Evolutionary conservation across 495 filamentous ascomycete species (phyloP).

Genomic region (Amniculicola lignicola): DNA sequence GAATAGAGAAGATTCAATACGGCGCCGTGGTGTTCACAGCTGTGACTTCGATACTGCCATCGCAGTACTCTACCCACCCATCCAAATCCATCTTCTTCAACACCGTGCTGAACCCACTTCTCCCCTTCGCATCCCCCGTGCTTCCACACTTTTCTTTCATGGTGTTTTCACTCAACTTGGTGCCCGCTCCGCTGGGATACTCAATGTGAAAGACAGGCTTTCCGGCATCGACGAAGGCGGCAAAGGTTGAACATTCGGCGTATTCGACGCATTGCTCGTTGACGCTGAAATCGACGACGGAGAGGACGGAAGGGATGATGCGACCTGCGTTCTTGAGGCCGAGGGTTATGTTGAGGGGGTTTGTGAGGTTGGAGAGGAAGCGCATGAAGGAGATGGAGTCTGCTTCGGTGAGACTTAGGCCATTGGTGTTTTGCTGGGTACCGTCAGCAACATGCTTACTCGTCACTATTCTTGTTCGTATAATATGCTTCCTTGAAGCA

Average conservation of each 20-base stretch:
- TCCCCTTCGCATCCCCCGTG: constrained; percentile 43
- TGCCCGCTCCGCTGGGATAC: constrained; percentile 45
- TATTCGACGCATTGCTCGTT: constrained; percentile 70
- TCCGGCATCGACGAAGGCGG: constrained; percentile 53
- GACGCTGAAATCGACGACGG: constrained; percentile 62
- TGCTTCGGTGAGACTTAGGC: constrained; percentile 52
- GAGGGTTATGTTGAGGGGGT: constrained; percentile 49
- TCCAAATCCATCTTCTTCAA: constrained; percentile 63
- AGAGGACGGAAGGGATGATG: constrained; percentile 56
- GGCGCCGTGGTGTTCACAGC: constrained; percentile 17
- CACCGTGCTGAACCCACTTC: constrained; percentile 57
- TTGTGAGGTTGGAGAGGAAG: constrained; percentile 56
- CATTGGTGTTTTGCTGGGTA: constrained; percentile 48
- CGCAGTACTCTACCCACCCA: constrained; percentile 53
- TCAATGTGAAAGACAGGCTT: constrained; percentile 77
- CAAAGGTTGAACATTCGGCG: constrained; percentile 55
- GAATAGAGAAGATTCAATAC: too few relatives aligned
- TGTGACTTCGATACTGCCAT: constrained; percentile 21
- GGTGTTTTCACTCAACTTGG: constrained; percentile 44
- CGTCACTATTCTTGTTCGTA: neutral
- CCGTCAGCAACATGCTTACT: constrained; percentile 4
- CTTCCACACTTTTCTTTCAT: constrained; percentile 43
- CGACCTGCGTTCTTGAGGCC: constrained; percentile 65
- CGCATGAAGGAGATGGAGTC: constrained; percentile 58
- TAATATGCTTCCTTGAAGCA: too few relatives aligned